Conservation (phyloP, 441 rosid genomes). For the Heliophila coronopifolia region DNA sequence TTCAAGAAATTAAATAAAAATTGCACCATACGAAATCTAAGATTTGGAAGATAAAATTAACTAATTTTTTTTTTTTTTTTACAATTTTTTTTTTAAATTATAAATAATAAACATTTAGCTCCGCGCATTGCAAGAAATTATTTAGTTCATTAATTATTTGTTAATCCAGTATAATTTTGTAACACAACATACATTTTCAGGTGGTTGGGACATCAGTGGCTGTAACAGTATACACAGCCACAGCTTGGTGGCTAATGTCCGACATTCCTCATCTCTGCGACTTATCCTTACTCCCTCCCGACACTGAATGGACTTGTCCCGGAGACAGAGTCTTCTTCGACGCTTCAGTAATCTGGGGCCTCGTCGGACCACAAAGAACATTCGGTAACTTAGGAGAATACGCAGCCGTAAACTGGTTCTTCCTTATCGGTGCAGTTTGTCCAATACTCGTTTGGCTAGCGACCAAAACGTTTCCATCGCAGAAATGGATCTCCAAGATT, state of each 20-base stretch:
- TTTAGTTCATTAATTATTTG: no score
- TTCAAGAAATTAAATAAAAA: no score
- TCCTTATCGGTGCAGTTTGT: constrained; percentile 56
- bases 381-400: constrained; percentile 66
- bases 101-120: no score
- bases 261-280: constrained; percentile 59
- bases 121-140: no score
- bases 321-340: constrained; percentile 55
- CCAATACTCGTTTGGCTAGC: constrained; percentile 62
- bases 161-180: no score
- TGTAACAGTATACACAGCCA: constrained; percentile 41
- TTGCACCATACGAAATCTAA: no score
- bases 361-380: constrained; percentile 64
- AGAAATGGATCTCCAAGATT: constrained; percentile 49
- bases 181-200: no score
- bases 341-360: constrained; percentile 79
- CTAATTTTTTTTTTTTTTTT: no score
- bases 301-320: constrained; percentile 72
- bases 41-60: no score
- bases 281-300: constrained; percentile 35
- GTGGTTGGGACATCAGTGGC: constrained; percentile 57
- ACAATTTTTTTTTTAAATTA: no score
- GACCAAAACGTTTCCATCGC: constrained; percentile 43
- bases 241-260: constrained; percentile 78
- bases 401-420: constrained; percentile 60